Evolutionary conservation across 768 basidiomycete species (phyloP).

Genomic region (Suillus cothurnatus): DNA sequence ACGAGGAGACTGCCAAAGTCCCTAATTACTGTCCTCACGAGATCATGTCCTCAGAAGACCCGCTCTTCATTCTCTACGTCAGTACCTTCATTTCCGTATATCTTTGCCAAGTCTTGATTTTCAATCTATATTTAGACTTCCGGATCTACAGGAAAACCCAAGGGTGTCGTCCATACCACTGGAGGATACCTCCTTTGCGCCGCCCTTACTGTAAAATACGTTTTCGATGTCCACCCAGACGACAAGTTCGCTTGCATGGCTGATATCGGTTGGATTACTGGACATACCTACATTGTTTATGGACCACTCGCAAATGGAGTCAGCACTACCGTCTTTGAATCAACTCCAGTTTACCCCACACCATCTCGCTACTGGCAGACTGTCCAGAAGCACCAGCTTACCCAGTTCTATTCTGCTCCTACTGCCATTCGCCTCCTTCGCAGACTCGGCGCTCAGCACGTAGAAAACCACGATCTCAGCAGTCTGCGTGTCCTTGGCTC

Average conservation of each 20-base stretch:
- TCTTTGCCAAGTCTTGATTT: constrained; percentile 6
- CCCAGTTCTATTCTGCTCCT: constrained; percentile 94
- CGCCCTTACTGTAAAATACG: constrained; percentile 91
- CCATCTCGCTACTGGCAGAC: constrained; percentile 97
- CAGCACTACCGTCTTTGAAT: constrained; percentile 91
- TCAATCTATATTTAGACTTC: constrained; percentile 63
- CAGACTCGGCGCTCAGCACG: constrained; percentile 83
- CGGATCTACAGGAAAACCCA: constrained; percentile 94
- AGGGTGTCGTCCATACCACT: constrained; percentile 93
- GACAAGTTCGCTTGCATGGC: constrained; percentile 99
- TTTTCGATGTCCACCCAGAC: constrained; percentile 96
- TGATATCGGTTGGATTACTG: constrained; percentile 98
- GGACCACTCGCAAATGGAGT: constrained; percentile 89
- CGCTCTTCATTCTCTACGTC: constrained; percentile 98
- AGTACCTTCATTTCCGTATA: constrained; percentile 34
- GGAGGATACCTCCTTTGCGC: constrained; percentile 92
- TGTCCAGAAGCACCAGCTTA: constrained; percentile 90
- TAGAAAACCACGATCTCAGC: constrained; percentile 79
- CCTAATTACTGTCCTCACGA: constrained; percentile 87
- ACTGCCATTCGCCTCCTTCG: constrained; percentile 94
- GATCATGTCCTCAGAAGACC: constrained; percentile 91
- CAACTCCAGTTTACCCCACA: constrained; percentile 95
- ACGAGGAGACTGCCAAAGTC: constrained; percentile 86
- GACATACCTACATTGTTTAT: constrained; percentile 96
- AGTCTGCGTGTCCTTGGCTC: constrained; percentile 85